Evolutionary conservation across 129 eudicot species (phyloP), one percentile per base, ranked within the genome.

Genomic region (Logfia minima): DNA sequence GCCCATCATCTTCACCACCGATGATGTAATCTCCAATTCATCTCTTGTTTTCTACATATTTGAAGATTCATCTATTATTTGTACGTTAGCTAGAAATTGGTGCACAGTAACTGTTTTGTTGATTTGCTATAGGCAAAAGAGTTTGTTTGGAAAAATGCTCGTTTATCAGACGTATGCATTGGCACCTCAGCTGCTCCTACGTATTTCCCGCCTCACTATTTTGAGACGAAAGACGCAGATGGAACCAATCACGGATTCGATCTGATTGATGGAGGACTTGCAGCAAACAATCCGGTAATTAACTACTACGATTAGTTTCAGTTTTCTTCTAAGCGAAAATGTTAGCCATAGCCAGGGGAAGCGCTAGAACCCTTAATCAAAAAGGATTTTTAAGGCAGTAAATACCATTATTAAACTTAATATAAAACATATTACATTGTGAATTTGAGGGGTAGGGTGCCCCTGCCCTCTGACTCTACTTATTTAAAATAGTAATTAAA

Each of bases 121-220:
- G 26, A 53, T 29, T 83, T 39, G 23, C 5, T 64, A 10, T 16
- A 87, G 91, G 88, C 84, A 23, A 79, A 84, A 61, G 80, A 68
- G 66, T 77, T 82, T 41, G 78, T 71, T 4, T 71, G 53, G 84
- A 79, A 70, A 43, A 61, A 87, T 68, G 91, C 88, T 28, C 68
- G 26, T 37, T 65, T 89, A 72, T 85, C 92, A 1, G 96, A 89
- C 66, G 60, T 89, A 43, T 87, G 88, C 77, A 79, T 89, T 17
- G 67, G 90, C 74, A 87, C 88, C 8, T 88, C 92, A 0, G 84
- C 96, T 0, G 96, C 96, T 24, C 92, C 96, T 0, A 87, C 90
- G 3, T 89, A 72, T 77, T 81, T 89, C 26, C 90, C 96, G 0
- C 84, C 90, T 45, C 80, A 89, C 61, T 83, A 34, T 45, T 89